Conservation (phyloP, 1,284 basidiomycete genomes). For the Leucoagaricus sp. region DNA sequence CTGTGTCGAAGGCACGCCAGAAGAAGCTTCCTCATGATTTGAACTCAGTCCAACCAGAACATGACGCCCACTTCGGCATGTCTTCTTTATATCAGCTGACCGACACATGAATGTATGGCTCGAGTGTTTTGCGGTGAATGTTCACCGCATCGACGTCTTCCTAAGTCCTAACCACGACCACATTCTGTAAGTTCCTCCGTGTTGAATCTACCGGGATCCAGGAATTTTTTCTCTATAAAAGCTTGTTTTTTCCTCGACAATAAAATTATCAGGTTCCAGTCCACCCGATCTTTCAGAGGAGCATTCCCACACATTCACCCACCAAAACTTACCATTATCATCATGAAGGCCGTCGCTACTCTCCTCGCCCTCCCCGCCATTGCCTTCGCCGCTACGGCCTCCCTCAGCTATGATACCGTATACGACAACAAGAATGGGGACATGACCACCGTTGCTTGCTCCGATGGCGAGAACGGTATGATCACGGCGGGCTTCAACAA, state of each 20-base stretch:
- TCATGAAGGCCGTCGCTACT: constrained; percentile 32
- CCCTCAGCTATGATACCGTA: constrained; percentile 36
- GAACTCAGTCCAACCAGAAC: neutral
- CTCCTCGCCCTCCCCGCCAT: constrained; percentile 22
- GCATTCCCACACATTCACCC: neutral
- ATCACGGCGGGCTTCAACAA: constrained; percentile 39
- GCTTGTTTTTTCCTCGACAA: constrained; percentile 29
- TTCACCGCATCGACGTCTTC: constrained; percentile 5
- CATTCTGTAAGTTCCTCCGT: neutral
- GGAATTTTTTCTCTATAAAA: constrained; percentile 3
- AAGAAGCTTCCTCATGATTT: neutral
- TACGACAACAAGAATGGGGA: constrained; percentile 42
- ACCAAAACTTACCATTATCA: constrained; percentile 2
- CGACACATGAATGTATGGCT: neutral
- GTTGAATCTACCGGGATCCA: constrained; percentile 7
- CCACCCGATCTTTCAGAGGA: neutral
- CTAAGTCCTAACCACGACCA: neutral
- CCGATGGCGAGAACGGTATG: constrained; percentile 51
- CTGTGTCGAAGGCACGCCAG: neutral
- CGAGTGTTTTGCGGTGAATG: constrained; percentile 11
- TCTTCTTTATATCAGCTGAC: constrained; percentile 10
- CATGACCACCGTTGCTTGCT: constrained; percentile 48
- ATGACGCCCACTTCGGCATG: neutral
- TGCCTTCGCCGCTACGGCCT: constrained; percentile 24
- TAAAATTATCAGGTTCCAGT: constrained; percentile 29